Evolutionary conservation across 768 basidiomycete species (phyloP).

Genomic region (Tulasnella sp.): DNA sequence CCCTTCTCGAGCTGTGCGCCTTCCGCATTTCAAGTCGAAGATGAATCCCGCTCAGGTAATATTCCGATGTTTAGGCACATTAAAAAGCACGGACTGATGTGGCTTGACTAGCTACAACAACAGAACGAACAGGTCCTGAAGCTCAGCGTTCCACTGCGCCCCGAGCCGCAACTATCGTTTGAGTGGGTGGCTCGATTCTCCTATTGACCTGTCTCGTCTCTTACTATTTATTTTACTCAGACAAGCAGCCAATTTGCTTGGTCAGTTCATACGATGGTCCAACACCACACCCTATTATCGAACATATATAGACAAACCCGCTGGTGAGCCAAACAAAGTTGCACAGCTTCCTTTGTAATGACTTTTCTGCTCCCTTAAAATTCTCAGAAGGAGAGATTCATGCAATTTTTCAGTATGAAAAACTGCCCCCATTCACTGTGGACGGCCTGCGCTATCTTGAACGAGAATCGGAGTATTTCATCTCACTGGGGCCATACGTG

Average conservation of each 20-base stretch:
- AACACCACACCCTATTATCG: slow-evolving; percentile 25
- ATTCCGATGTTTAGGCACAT: not conserved
- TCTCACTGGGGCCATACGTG: slow-evolving; percentile 51
- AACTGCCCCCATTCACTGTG: slow-evolving; percentile 61
- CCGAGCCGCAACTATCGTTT: not conserved
- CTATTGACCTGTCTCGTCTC: not conserved
- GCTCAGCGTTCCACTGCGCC: slow-evolving; percentile 14
- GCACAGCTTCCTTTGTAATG: not conserved
- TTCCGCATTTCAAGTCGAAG: not conserved
- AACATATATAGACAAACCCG: slow-evolving; percentile 72
- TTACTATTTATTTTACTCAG: not conserved
- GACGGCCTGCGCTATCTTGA: slow-evolving; percentile 82
- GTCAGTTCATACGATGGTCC: slow-evolving; percentile 21
- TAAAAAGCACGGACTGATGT: not conserved
- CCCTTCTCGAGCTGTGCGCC: not conserved
- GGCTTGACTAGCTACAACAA: not conserved
- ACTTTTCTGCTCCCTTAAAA: slow-evolving; percentile 19
- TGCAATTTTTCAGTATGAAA: slow-evolving; percentile 63
- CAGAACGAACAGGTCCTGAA: slow-evolving; percentile 6
- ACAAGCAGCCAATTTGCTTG: slow-evolving; percentile 26
- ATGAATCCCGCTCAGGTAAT: slow-evolving; percentile 16
- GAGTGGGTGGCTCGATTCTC: not conserved
- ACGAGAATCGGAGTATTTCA: slow-evolving; percentile 62
- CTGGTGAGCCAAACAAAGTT: slow-evolving; percentile 52
- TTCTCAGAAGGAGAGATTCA: slow-evolving; percentile 63